Evolutionary conservation across 495 filamentous ascomycete genomes (phyloP).

Genomic region (Penicillium crystallinum): DNA sequence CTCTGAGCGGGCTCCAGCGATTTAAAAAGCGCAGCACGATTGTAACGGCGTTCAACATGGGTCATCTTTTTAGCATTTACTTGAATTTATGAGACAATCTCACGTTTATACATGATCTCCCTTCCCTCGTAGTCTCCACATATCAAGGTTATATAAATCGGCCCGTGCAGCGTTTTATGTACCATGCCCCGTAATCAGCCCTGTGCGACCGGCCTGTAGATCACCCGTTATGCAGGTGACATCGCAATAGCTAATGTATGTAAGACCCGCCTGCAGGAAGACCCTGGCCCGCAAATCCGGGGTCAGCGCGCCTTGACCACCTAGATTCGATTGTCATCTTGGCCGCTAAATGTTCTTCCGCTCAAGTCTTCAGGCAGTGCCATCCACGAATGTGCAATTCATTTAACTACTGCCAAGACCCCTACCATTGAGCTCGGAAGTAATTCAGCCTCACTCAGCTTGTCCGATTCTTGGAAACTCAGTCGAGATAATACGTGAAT

Average conservation of each 20-base stretch:
- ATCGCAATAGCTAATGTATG: not conserved
- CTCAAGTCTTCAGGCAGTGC: not conserved
- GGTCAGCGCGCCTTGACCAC: not conserved
- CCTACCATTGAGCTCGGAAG: too few relatives aligned
- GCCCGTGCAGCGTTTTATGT: not conserved
- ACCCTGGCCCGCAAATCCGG: not conserved
- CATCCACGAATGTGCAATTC: too few relatives aligned
- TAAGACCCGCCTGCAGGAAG: not conserved
- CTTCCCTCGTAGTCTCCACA: not conserved
- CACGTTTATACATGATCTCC: not conserved
- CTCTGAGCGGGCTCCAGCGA: slow-evolving; percentile 5
- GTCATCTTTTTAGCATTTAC: slow-evolving; percentile 9
- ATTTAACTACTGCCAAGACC: too few relatives aligned
- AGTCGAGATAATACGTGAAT: too few relatives aligned
- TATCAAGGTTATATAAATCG: not conserved
- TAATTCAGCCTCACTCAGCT: too few relatives aligned
- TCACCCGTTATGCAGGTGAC: not conserved
- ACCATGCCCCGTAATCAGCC: too few relatives aligned
- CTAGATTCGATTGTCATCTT: not conserved
- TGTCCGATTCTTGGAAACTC: too few relatives aligned
- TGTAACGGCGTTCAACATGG: slow-evolving; percentile 5
- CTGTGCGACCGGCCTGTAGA: not conserved
- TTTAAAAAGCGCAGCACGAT: not conserved
- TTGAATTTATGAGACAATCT: slow-evolving; percentile 1
- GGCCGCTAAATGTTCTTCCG: not conserved